A percentile compares a stretch with the other conserved stretches of the same genome.
These are phyloP conservation scores for Xylaria sp. DNA, from an alignment of 2,329 filamentous ascomycete genomes.

Conservation along the genomic window DNA sequence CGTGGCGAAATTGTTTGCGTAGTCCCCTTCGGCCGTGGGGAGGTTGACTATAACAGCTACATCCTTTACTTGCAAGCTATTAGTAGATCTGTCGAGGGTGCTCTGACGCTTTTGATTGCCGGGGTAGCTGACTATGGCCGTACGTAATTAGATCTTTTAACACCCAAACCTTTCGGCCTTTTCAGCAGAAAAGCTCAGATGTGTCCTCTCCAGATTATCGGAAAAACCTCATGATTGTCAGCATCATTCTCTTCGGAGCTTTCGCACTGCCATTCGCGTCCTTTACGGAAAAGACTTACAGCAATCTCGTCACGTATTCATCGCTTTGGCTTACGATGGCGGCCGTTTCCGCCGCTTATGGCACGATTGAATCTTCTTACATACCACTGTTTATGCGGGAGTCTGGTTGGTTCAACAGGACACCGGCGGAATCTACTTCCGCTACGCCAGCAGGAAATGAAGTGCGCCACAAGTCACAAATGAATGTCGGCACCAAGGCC, in stretches of 20 bases:
- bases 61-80: slow-evolving; percentile 33
- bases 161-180: not conserved
- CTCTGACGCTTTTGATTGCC: slow-evolving; percentile 26
- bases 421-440: not conserved
- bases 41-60: slow-evolving; percentile 36
- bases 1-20: slow-evolving; percentile 32
- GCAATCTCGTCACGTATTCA: slow-evolving; percentile 28
- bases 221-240: slow-evolving; percentile 30
- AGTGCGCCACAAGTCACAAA: slow-evolving; percentile 28
- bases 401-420: slow-evolving; percentile 29
- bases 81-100: slow-evolving; percentile 31
- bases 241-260: slow-evolving; percentile 32
- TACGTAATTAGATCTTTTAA: slow-evolving; percentile 8
- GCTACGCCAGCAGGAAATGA: slow-evolving; percentile 12
- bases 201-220: slow-evolving; percentile 24
- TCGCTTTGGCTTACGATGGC: slow-evolving; percentile 26
- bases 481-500: slow-evolving; percentile 29
- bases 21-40: slow-evolving; percentile 29
- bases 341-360: slow-evolving; percentile 31
- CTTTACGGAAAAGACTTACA: slow-evolving; percentile 24
- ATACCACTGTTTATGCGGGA: slow-evolving; percentile 34
- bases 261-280: slow-evolving; percentile 31
- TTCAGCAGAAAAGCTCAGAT: not conserved
- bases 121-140: slow-evolving; percentile 36
- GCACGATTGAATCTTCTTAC: slow-evolving; percentile 33